Evolutionary conservation across 768 basidiomycete genomes (phyloP), one percentile per base, ranked within the genome.

Genomic region (Hydnum rufescens): DNA sequence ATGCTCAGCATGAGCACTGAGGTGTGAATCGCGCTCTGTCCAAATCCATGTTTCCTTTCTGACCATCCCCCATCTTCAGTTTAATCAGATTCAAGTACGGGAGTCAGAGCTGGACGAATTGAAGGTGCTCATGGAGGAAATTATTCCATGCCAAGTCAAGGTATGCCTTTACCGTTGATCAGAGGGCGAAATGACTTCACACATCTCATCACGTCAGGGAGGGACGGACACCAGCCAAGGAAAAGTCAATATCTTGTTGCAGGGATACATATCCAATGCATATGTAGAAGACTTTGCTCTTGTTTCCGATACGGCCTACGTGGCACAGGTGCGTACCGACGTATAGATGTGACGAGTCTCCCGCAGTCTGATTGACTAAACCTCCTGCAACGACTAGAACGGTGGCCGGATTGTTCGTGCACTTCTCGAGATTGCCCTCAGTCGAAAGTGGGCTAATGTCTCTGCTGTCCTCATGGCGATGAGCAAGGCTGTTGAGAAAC

Each of bases 241-340:
- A 47, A 99, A 99, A 67, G 89, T 92, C 66, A 97, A 96, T 64
- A 85, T 97, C 55, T 72, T 97, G 18, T 70, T 99, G 22, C 95
- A 99, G 66, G 82, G 77, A 1, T 85, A 76, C 64, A 88, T 99
- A 57, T 95, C 89, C 32, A 68, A 74, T 44, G 71, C 76, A 42
- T 68, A 70, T n/a, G 69, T 95, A 13, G 83, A 95, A 55, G 95
- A 99, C 65, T 99, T 95, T 60, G 95, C 95, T 5, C 69, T 99
- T 54, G 81, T 97, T 4, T 97, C 95, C 0, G 95, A 99, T 62
- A 82, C 78, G 61, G 87, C 81, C 1, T 99, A 93, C 61, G 87
- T 79, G 39, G 85, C 90, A 23, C 92, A 96, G 62, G 66, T 67
- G 30, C 49, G 64, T 55, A 29, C 8, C 19, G 18, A 39, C 36